phyloP scores from a whole-genome alignment of 108 stramenopile genomes.

The Cyclostephanos tholiformis region DNA sequence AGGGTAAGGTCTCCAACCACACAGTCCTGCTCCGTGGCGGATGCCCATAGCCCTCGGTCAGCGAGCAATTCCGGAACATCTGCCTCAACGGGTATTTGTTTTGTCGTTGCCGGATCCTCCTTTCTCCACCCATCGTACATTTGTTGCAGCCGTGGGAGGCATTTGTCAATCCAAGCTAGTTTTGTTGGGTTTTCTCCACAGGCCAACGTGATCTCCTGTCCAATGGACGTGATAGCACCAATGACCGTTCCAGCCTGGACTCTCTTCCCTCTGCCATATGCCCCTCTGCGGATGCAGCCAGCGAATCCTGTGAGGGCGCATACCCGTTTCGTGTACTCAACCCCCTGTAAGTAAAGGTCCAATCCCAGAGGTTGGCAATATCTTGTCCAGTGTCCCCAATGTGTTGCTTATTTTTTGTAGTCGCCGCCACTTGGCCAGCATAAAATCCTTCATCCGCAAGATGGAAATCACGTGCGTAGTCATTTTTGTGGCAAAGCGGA shows the following conservation, averaged over 20 bases:
- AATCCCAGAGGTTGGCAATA: slow-evolving; percentile 16
- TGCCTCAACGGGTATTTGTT: neutral
- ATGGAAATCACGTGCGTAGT: no score
- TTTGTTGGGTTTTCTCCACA: slow-evolving; percentile 12
- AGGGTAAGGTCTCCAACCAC: neutral
- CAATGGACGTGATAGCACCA: no score
- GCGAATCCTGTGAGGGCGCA: neutral
- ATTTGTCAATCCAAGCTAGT: neutral
- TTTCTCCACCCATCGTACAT: neutral
- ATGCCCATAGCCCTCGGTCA: neutral
- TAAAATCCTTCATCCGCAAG: no score
- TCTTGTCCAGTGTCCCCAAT: slow-evolving; percentile 1
- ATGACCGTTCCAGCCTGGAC: no score
- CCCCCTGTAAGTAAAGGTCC: neutral
- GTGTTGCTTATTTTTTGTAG: slow-evolving; percentile 1
- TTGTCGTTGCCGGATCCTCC: neutral
- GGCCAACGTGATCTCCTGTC: no score
- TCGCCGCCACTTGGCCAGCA: no score
- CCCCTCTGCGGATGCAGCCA: neutral
- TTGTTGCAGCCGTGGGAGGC: neutral
- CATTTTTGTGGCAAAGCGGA: no score
- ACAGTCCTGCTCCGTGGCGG: neutral
- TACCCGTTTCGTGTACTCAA: neutral
- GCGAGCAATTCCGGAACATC: neutral
- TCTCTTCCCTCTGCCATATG: no score